Conservation (phyloP, 179 eudicot genomes). For the Nepenthes alata region DNA sequence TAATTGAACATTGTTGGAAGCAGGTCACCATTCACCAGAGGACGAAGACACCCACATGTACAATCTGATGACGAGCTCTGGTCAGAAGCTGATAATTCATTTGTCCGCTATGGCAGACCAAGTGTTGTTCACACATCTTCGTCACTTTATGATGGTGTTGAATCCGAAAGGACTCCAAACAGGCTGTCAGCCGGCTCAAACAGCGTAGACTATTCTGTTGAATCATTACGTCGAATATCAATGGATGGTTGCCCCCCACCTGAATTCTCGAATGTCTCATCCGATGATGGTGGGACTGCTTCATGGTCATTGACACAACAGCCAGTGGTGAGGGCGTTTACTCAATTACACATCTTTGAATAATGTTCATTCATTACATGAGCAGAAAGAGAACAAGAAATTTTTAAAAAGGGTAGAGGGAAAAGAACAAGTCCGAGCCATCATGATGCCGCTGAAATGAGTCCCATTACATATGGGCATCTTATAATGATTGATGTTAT, state of each 20-base stretch:
- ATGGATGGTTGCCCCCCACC: conserved; percentile 8
- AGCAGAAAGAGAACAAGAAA: too few species aligned
- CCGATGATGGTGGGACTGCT: conserved; percentile 6
- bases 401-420: too few species aligned
- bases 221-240: conserved; percentile 8
- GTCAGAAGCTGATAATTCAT: conserved; percentile 27
- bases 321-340: not conserved
- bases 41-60: conserved; percentile 21
- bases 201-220: conserved; percentile 12
- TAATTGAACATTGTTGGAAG: not conserved
- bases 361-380: not conserved
- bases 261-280: conserved; percentile 13
- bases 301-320: not conserved
- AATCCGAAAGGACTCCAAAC: conserved; percentile 4
- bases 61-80: conserved; percentile 23
- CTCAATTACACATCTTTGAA: not conserved
- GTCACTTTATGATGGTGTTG: conserved; percentile 3
- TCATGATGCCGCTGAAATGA: too few species aligned
- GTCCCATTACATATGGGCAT: too few species aligned
- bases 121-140: conserved; percentile 16
- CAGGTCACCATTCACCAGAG: conserved; percentile 25
- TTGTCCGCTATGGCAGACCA: conserved; percentile 24
- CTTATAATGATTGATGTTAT: too few species aligned
- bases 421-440: too few species aligned
- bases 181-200: conserved; percentile 22